Evolutionary conservation across 768 basidiomycete species (phyloP).

Genomic region (Tylopilus sp.): DNA sequence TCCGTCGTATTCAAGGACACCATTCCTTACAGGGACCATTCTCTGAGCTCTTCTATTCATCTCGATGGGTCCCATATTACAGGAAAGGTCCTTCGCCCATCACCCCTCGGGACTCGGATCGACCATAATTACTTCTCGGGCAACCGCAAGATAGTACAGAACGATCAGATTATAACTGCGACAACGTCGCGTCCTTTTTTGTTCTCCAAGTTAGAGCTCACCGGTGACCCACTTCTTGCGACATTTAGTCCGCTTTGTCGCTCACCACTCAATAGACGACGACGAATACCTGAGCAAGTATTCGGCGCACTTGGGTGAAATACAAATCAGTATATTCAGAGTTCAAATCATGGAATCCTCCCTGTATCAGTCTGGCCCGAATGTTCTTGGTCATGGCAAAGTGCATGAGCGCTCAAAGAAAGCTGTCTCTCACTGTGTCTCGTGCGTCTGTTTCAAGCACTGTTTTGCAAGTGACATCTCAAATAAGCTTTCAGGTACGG

Average conservation of each 20-base stretch:
- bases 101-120: neutral
- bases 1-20: constrained; percentile 23
- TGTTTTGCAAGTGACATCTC: neutral
- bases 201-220: constrained; percentile 27
- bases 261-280: constrained; percentile 23
- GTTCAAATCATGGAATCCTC: neutral
- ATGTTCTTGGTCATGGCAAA: constrained; percentile 9
- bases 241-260: no score
- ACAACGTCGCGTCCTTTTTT: constrained; percentile 20
- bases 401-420: constrained; percentile 32
- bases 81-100: constrained; percentile 8
- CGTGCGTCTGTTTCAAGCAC: constrained; percentile 13
- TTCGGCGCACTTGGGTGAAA: constrained; percentile 21
- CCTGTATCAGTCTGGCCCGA: no score
- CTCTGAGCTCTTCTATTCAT: neutral
- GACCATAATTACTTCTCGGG: neutral
- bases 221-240: constrained; percentile 19
- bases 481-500: constrained; percentile 21
- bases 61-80: constrained; percentile 19
- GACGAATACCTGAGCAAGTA: constrained; percentile 19
- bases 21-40: constrained; percentile 1
- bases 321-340: constrained; percentile 13
- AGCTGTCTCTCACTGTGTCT: constrained; percentile 28
- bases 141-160: constrained; percentile 9
- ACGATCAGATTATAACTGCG: constrained; percentile 1